These are phyloP conservation scores for Trypanosoma platydactyli DNA, from an alignment of 208 protist genomes.

Conservation along the genomic window DNA sequence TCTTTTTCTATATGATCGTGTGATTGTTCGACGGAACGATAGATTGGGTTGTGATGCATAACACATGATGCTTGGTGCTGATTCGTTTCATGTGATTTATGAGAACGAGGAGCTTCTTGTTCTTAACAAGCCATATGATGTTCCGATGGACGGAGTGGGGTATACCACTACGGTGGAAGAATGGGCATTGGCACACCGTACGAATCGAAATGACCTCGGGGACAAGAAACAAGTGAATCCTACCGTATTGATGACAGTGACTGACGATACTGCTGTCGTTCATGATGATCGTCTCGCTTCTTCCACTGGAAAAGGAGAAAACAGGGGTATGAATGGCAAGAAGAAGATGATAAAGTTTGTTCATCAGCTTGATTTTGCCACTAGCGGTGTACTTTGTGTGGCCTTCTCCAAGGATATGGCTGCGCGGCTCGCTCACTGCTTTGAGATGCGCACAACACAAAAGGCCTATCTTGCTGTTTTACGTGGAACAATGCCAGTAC, in stretches of 20 bases:
- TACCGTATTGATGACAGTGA: too few relatives aligned
- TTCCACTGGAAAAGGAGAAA: conserved; percentile 22
- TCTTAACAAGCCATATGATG: conserved; percentile 83
- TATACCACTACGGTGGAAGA: conserved; percentile 47
- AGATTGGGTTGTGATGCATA: neutral
- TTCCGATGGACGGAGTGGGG: conserved; percentile 73
- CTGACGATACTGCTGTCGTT: too few relatives aligned
- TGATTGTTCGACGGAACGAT: neutral
- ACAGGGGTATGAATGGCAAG: conserved; percentile 8
- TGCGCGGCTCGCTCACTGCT: conserved; percentile 74
- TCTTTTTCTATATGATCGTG: conserved; percentile 5
- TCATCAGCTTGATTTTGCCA: conserved; percentile 91
- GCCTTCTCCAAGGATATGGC: conserved; percentile 84
- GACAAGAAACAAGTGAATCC: neutral
- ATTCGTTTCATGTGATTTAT: conserved; percentile 47
- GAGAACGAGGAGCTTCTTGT: conserved; percentile 76
- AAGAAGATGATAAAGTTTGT: conserved; percentile 85
- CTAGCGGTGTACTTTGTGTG: conserved; percentile 87
- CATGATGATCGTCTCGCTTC: conserved; percentile 12
- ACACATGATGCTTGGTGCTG: neutral
- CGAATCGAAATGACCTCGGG: neutral
- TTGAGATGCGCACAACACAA: conserved; percentile 76
- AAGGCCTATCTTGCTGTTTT: conserved; percentile 87
- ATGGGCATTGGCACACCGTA: conserved; percentile 46
- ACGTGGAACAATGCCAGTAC: conserved; percentile 53